Conservation (phyloP, 352 stramenopile genomes). For the Globisporangium heterothallicum region DNA sequence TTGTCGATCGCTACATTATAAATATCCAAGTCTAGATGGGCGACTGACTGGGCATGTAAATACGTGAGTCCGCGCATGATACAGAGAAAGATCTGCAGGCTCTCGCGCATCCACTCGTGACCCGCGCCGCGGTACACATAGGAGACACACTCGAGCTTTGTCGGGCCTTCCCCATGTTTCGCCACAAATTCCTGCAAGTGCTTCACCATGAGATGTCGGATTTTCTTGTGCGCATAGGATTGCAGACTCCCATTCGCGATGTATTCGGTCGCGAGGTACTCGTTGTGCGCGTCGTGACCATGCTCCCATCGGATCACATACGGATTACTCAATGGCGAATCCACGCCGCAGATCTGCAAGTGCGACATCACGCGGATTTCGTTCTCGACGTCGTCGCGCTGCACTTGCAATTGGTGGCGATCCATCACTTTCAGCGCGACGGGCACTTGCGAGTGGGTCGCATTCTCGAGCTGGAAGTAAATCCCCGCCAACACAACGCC, state of each 20-base stretch:
- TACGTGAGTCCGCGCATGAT: slow-evolving; percentile 72
- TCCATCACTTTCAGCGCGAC: slow-evolving; percentile 85
- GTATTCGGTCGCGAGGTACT: slow-evolving; percentile 81
- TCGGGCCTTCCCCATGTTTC: slow-evolving; percentile 47
- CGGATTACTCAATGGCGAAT: slow-evolving; percentile 58
- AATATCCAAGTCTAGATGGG: slow-evolving; percentile 79
- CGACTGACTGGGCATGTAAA: slow-evolving; percentile 70
- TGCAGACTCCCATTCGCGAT: slow-evolving; percentile 76
- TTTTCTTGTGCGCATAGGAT: slow-evolving; percentile 63
- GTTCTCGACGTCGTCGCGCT: slow-evolving; percentile 77
- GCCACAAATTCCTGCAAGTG: slow-evolving; percentile 69
- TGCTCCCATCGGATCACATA: slow-evolving; percentile 82
- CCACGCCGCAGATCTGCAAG: slow-evolving; percentile 69
- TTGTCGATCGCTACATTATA: slow-evolving; percentile 83
- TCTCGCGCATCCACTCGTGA: slow-evolving; percentile 76
- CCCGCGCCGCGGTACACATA: slow-evolving; percentile 70
- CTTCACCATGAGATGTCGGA: slow-evolving; percentile 58
- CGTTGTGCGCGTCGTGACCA: slow-evolving; percentile 57
- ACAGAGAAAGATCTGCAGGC: slow-evolving; percentile 58
- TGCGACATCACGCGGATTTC: slow-evolving; percentile 78
- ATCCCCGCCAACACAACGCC: slow-evolving; percentile 73
- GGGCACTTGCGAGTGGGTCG: slow-evolving; percentile 39
- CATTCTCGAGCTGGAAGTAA: slow-evolving; percentile 55
- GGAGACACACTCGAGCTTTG: slow-evolving; percentile 74
- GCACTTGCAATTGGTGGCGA: slow-evolving; percentile 51